Percentiles rank a stretch among this genome's conserved stretches.
Evolutionary conservation across 805 yeast genomes (phyloP).

Genomic region (Wickerhamiella kazuoi): DNA sequence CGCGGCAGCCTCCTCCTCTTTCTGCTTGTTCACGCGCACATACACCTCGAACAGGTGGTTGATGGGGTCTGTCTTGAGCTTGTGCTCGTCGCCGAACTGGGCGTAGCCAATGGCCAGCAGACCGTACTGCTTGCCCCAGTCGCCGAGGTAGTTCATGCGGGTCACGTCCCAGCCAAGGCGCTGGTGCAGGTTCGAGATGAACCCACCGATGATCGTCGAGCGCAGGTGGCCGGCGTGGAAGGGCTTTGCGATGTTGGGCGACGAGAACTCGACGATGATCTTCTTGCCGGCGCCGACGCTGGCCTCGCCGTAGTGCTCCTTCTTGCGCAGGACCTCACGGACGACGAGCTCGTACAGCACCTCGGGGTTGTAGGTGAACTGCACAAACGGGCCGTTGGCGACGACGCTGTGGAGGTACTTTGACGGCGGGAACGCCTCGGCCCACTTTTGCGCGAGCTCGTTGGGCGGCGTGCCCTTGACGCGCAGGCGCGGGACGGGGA

Average conservation of each 20-base stretch:
- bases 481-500: slow-evolving; percentile 82
- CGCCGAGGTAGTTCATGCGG: slow-evolving; percentile 90
- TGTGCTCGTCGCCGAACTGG: slow-evolving; percentile 66
- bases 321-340: slow-evolving; percentile 47
- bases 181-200: slow-evolving; percentile 76
- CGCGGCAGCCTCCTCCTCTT: slow-evolving; percentile 42
- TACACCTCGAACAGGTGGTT: slow-evolving; percentile 89
- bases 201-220: slow-evolving; percentile 95
- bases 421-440: slow-evolving; percentile 56
- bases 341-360: slow-evolving; percentile 51
- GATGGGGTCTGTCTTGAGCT: slow-evolving; percentile 62
- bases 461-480: slow-evolving; percentile 68
- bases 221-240: slow-evolving; percentile 99
- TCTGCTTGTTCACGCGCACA: slow-evolving; percentile 69
- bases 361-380: slow-evolving; percentile 61
- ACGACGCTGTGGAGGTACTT: slow-evolving; percentile 50
- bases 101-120: slow-evolving; percentile 81
- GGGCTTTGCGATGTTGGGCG: slow-evolving; percentile 98
- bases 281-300: slow-evolving; percentile 59
- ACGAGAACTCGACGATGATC: slow-evolving; percentile 73
- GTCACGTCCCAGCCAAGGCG: slow-evolving; percentile 82
- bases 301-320: slow-evolving; percentile 47
- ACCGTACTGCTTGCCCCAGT: slow-evolving; percentile 99
- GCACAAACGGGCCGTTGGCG: slow-evolving; percentile 81
- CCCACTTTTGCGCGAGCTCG: slow-evolving; percentile 59